These are phyloP conservation scores for Trypanosoma lewisi DNA, from an alignment of 208 protist species.

Conservation along the genomic window DNA sequence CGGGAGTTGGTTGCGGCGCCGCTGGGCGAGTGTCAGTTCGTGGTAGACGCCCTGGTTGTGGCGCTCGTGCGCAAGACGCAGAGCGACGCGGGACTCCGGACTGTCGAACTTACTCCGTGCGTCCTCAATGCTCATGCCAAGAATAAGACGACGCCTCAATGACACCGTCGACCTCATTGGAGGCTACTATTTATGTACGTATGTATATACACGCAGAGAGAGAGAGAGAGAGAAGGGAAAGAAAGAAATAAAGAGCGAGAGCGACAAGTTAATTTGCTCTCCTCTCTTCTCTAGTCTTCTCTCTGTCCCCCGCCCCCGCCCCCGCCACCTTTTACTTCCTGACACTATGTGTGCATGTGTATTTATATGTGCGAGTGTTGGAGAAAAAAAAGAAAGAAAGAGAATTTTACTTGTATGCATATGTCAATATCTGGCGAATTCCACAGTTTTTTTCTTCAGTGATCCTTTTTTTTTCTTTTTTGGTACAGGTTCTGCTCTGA, in stretches of 20 bases:
- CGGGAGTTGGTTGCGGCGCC: constrained; percentile 57
- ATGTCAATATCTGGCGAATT: too few relatives aligned
- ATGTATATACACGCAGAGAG: neutral
- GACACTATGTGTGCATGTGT: constrained; percentile 2
- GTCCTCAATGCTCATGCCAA: constrained; percentile 87
- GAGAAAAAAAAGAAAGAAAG: too few relatives aligned
- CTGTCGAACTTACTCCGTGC: constrained; percentile 86
- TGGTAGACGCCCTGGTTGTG: constrained; percentile 82
- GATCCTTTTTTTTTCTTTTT: too few relatives aligned
- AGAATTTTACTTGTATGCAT: too few relatives aligned
- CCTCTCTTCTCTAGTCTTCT: neutral
- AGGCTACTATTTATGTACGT: neutral
- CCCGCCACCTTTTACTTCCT: neutral
- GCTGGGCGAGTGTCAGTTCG: constrained; percentile 76
- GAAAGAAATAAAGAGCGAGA: too few relatives aligned
- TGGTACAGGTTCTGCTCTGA: too few relatives aligned
- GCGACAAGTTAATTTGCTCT: neutral
- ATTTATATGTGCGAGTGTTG: constrained; percentile 14
- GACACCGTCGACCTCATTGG: constrained; percentile 22
- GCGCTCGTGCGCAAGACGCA: constrained; percentile 76
- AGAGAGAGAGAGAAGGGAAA: too few relatives aligned
- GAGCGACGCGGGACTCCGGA: constrained; percentile 57
- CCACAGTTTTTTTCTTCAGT: too few relatives aligned
- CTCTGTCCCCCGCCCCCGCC: neutral
- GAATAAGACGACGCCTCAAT: constrained; percentile 54